Evolutionary conservation across 176 grass and related monocot genomes (phyloP).

Genomic region (Miscanthus lutarioriparius): DNA sequence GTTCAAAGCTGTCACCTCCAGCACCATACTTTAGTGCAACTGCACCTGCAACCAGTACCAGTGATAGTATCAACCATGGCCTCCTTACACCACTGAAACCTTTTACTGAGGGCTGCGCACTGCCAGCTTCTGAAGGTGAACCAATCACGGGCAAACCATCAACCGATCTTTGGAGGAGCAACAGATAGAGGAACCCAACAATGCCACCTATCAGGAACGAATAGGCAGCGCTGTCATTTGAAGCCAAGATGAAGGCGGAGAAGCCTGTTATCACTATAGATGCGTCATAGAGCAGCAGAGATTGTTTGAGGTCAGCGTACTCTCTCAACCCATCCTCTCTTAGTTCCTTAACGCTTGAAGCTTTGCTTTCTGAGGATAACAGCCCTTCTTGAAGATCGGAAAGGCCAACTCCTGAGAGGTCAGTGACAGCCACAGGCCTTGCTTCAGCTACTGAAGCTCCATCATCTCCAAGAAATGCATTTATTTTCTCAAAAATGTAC

Average conservation of each 20-base stretch:
- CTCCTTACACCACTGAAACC: conserved; percentile 48
- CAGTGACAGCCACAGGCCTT: conserved; percentile 44
- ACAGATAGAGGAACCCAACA: conserved; percentile 78
- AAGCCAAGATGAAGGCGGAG: conserved; percentile 56
- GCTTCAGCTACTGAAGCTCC: conserved; percentile 67
- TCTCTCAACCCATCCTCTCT: conserved; percentile 74
- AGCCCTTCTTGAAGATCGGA: conserved; percentile 43
- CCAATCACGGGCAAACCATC: conserved; percentile 55
- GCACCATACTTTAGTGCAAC: conserved; percentile 57
- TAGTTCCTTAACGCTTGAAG: conserved; percentile 24
- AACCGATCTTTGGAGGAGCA: conserved; percentile 78
- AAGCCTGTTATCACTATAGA: conserved; percentile 71
- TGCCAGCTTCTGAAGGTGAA: conserved; percentile 39
- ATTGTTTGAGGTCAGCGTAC: conserved; percentile 85
- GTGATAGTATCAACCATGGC: conserved; percentile 69
- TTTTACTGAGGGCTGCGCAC: conserved; percentile 19
- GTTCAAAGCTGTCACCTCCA: conserved; percentile 46
- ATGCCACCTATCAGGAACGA: conserved; percentile 75
- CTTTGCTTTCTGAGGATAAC: conserved; percentile 27
- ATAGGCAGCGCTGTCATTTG: conserved; percentile 53
- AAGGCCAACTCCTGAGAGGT: conserved; percentile 58
- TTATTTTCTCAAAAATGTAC: conserved; percentile 67
- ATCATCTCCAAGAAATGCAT: conserved; percentile 55
- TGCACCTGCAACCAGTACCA: conserved; percentile 49
- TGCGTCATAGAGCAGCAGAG: conserved; percentile 71